These are phyloP conservation scores for Hammondia hammondi DNA, from an alignment of 169 alveolate genomes.

Conservation along the genomic window DNA sequence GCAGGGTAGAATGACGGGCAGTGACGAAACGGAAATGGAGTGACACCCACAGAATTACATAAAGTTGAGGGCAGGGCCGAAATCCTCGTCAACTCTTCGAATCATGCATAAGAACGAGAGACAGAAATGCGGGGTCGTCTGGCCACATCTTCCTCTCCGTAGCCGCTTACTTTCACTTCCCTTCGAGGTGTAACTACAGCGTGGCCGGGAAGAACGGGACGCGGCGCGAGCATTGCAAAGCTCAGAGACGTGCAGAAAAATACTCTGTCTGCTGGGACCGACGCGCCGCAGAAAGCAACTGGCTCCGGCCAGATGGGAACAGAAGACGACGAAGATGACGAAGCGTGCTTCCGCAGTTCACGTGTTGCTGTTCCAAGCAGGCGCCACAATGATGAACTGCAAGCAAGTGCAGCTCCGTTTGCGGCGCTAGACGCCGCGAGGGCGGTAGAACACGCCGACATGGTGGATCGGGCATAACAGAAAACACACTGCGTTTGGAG, in stretches of 20 bases:
- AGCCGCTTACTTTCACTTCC: neutral
- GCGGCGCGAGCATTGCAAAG: slow-evolving; percentile 26
- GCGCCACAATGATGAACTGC: slow-evolving; percentile 7
- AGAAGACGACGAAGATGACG: neutral
- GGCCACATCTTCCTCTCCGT: neutral
- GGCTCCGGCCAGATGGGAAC: neutral
- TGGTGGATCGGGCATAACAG: too few relatives aligned
- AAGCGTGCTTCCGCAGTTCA: neutral
- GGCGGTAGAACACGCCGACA: neutral
- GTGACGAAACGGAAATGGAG: too few relatives aligned
- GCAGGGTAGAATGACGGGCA: too few relatives aligned
- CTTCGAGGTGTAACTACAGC: slow-evolving; percentile 17
- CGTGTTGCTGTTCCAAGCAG: neutral
- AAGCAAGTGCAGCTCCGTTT: neutral
- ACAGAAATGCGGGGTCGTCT: too few relatives aligned
- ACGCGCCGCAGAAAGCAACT: neutral
- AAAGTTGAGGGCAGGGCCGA: too few relatives aligned
- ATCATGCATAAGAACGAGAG: too few relatives aligned
- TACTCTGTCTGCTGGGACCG: neutral
- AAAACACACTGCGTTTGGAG: too few relatives aligned
- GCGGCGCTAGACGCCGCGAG: neutral
- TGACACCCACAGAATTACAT: too few relatives aligned
- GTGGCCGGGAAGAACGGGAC: slow-evolving; percentile 31
- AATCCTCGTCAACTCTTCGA: too few relatives aligned
- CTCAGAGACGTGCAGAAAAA: neutral